A percentile compares a stretch with the other conserved stretches of the same genome.
Evolutionary conservation across 108 stramenopile species (phyloP).

Genomic region (Pseudonitzschia pungens): DNA sequence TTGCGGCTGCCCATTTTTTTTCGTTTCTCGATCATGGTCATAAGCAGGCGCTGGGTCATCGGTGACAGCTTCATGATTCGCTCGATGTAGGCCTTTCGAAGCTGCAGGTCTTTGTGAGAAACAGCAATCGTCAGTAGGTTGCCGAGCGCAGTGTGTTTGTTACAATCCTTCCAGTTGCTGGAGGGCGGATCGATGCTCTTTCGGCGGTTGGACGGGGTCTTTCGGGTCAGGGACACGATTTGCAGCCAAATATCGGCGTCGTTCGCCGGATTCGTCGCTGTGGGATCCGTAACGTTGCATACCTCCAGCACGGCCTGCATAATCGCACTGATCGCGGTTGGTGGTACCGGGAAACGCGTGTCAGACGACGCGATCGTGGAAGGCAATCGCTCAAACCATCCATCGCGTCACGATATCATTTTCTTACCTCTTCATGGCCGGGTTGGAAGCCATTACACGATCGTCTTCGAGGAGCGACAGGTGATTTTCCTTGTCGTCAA

Average conservation of each 20-base stretch:
- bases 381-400: no score
- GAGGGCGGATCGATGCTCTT: constrained; percentile 19
- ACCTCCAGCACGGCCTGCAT: constrained; percentile 38
- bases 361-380: no score
- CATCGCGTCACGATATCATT: no score
- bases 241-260: constrained; percentile 32
- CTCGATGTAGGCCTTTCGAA: constrained; percentile 42
- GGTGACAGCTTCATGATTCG: constrained; percentile 41
- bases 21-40: constrained; percentile 39
- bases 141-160: constrained; percentile 30
- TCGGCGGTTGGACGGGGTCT: constrained; percentile 6
- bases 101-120: constrained; percentile 29
- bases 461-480: constrained; percentile 13
- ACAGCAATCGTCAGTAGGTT: constrained; percentile 46
- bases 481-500: constrained; percentile 18
- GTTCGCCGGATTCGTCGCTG: neutral
- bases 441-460: constrained; percentile 14
- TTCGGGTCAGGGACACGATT: constrained; percentile 25
- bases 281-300: constrained; percentile 16
- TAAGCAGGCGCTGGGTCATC: constrained; percentile 39
- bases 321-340: constrained; percentile 30
- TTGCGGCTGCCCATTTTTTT: constrained; percentile 14
- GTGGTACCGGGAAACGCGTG: no score
- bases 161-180: constrained; percentile 19
- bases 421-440: constrained; percentile 32